Conservation (phyloP, 495 filamentous ascomycete genomes). For the Viridothelium virens region DNA sequence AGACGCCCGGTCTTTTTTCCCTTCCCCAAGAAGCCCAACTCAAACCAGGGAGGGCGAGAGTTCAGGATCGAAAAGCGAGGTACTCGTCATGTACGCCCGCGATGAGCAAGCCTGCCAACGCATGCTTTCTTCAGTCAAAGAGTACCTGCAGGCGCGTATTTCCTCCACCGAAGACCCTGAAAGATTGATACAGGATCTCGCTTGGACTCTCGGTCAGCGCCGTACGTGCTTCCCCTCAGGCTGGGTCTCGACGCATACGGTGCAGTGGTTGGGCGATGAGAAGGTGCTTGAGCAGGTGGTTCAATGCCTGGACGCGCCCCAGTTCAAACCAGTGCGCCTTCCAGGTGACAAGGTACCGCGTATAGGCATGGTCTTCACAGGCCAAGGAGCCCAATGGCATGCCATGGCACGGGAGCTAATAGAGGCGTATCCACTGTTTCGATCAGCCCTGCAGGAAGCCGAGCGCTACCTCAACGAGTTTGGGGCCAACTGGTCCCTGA, state of each 20-base stretch:
- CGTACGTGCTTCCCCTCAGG: background rate
- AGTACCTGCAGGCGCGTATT: background rate
- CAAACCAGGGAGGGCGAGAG: no score
- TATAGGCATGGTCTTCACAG: slow-evolving; percentile 35
- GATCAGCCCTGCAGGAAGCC: background rate
- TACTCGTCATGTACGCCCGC: background rate
- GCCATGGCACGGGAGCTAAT: slow-evolving; percentile 33
- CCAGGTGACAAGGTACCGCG: background rate
- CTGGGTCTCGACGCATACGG: background rate
- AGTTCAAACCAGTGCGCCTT: background rate
- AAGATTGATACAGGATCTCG: background rate
- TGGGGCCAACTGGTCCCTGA: slow-evolving; percentile 10
- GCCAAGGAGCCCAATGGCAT: slow-evolving; percentile 41
- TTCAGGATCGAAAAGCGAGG: background rate
- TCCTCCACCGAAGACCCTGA: background rate
- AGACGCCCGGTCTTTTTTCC: background rate
- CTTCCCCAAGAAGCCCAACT: background rate
- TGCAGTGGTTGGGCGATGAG: background rate
- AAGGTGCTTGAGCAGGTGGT: no score
- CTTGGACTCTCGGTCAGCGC: background rate
- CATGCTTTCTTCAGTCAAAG: background rate
- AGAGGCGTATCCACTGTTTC: background rate
- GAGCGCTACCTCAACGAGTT: background rate
- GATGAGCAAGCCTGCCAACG: background rate
- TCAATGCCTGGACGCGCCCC: background rate